A percentile compares a stretch with the other conserved stretches of the same genome.
phyloP scores from a whole-genome alignment of 495 filamentous ascomycete genomes.

The Talaromyces proteolyticus region DNA sequence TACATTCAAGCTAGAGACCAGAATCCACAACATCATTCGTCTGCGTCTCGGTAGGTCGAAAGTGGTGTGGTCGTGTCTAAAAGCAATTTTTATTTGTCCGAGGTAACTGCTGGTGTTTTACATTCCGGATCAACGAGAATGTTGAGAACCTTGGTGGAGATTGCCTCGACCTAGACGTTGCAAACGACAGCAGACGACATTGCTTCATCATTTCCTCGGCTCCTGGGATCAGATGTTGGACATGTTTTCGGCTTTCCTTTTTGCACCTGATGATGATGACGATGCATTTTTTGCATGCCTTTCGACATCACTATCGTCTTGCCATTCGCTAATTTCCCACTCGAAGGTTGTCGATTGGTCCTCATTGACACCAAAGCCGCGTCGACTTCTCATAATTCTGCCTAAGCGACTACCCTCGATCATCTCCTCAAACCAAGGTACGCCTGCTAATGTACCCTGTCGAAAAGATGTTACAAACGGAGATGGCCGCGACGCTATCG shows the following conservation, averaged over 20 bases:
- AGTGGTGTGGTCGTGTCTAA: no score
- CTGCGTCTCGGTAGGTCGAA: no score
- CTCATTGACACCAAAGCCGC: constrained; percentile 42
- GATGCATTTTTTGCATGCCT: not conserved
- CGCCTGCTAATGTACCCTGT: constrained; percentile 37
- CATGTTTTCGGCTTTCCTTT: constrained; percentile 7
- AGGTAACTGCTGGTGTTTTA: no score
- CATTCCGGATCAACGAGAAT: no score
- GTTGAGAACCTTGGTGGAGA: no score
- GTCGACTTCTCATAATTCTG: constrained; percentile 53
- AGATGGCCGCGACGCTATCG: constrained; percentile 12
- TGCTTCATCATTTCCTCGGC: not conserved
- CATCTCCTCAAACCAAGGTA: constrained; percentile 82
- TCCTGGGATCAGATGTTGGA: not conserved
- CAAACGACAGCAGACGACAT: no score
- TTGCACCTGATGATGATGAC: not conserved
- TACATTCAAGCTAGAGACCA: no score
- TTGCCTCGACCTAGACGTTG: no score
- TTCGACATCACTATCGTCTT: constrained; percentile 39
- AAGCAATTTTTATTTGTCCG: no score
- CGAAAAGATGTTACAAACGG: constrained; percentile 20
- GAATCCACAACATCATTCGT: no score
- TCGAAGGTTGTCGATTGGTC: constrained; percentile 61
- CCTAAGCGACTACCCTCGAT: constrained; percentile 68
- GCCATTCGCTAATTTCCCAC: constrained; percentile 82